A percentile compares a stretch with the other conserved stretches of the same genome.
Conservation (phyloP, 805 yeast genomes). For the Sugiyamaella mastotermitis region DNA sequence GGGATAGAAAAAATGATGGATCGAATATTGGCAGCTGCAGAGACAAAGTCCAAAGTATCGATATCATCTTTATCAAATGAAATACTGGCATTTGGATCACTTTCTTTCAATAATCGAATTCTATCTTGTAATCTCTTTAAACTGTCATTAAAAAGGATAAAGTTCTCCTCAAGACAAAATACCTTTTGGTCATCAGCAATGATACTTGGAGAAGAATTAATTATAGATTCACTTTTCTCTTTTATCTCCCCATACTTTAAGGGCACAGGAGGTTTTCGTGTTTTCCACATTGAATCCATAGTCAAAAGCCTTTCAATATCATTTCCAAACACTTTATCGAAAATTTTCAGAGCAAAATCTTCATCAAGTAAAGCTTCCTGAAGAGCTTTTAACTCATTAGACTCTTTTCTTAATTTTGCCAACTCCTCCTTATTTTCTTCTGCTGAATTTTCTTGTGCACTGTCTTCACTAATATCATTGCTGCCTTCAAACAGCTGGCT, state of each 20-base stretch:
- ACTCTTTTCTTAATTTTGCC: conserved; percentile 29
- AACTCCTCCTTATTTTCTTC: conserved; percentile 33
- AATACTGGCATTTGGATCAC: conserved; percentile 34
- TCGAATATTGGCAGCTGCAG: conserved; percentile 76
- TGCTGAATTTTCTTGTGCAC: conserved; percentile 60
- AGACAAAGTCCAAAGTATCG: conserved; percentile 84
- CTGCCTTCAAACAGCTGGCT: conserved; percentile 68
- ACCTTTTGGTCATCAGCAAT: conserved; percentile 36
- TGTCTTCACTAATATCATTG: conserved; percentile 55
- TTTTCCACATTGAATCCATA: conserved; percentile 75
- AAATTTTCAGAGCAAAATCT: conserved; percentile 29
- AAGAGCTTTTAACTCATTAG: conserved; percentile 31
- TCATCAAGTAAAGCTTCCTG: conserved; percentile 28
- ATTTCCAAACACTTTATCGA: conserved; percentile 48
- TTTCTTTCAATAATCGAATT: conserved; percentile 30
- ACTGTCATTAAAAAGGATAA: conserved; percentile 50
- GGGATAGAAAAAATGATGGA: conserved; percentile 66
- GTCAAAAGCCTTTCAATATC: conserved; percentile 71
- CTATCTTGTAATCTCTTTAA: conserved; percentile 48
- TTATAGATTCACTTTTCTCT: conserved; percentile 13
- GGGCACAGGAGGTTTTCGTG: conserved; percentile 63
- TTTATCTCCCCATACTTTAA: conserved; percentile 34
- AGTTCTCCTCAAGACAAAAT: conserved; percentile 61
- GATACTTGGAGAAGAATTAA: conserved; percentile 24
- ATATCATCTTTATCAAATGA: conserved; percentile 91